Percentiles rank a stretch among this genome's conserved stretches.
These are phyloP conservation scores for Fusarium nisikadoi DNA, from an alignment of 2,329 filamentous ascomycete genomes.

Conservation along the genomic window DNA sequence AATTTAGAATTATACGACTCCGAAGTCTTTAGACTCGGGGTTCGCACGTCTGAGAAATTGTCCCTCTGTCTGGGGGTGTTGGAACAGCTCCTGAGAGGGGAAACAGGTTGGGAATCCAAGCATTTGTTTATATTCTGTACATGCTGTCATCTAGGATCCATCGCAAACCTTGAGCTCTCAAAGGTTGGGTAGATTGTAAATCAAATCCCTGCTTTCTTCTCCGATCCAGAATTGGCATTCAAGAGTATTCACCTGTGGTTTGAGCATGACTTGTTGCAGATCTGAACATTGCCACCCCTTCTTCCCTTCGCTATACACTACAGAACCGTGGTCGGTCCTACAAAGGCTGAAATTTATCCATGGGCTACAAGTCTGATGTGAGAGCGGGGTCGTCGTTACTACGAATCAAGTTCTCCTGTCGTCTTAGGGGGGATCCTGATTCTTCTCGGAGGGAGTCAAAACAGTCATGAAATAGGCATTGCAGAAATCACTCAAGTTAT, in stretches of 20 bases:
- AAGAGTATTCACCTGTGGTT: neutral
- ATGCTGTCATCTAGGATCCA: too few relatives aligned
- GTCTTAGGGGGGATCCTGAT: neutral
- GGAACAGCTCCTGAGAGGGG: neutral
- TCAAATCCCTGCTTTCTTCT: neutral
- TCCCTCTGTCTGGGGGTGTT: neutral
- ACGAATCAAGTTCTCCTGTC: neutral
- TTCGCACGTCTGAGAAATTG: accelerated
- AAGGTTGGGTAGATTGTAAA: neutral
- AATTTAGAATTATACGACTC: accelerated
- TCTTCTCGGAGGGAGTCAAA: neutral
- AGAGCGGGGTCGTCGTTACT: too few relatives aligned
- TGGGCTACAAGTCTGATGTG: neutral
- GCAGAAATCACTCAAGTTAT: neutral
- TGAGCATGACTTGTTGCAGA: neutral
- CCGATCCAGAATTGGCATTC: neutral
- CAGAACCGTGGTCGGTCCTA: neutral
- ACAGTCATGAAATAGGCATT: neutral
- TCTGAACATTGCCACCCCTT: neutral
- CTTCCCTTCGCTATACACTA: neutral
- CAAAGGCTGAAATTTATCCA: neutral
- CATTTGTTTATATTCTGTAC: neutral
- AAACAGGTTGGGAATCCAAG: too few relatives aligned
- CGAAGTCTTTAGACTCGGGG: too few relatives aligned
- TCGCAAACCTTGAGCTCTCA: neutral